Evolutionary conservation across 2,329 filamentous ascomycete species (phyloP), one percentile per base, ranked within the genome.

Genomic region (Cyanodermella asteris): DNA sequence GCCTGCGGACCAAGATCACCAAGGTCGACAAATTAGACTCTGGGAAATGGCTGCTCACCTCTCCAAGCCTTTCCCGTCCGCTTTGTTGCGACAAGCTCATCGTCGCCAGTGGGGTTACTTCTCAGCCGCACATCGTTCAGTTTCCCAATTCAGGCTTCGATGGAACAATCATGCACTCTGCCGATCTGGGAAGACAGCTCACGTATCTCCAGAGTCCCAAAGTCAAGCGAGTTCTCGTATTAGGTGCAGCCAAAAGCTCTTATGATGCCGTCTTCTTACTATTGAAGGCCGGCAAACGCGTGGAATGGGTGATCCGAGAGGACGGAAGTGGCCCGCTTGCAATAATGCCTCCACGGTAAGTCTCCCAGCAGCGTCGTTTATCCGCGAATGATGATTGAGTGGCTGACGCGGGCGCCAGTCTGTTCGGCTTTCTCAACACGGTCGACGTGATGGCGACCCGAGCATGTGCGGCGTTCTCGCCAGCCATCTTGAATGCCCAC

Each of bases 211-310:
- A 24, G 4, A 25, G 32, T 3, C 21, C 29, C 16, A 22, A 18
- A 11, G 18, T 22, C 10, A 24, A 34, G 10, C 27, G 34, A 3
- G 44, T 34, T 2, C 36, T 37, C 5, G 45, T 49, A 3, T 28
- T 46, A 3, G 45, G 45, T 5, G 42, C 34, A 1, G 37, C 45
- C 4, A 47, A 49, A 31, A 47, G 43, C 3, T 35, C 43, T 3
- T 48, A 40, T 28, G 46, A 49, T 25, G 32, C 41, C 3, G 44
- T 47, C 16, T 46, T 35, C 25, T 31, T 42, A 7, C 34, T 48
- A 2, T 31, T 46, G 3, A 37, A 33, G 7, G 19, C 28, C 3
- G 45, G 44, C 1, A 42, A 43, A 25, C 31, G 39, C 23, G 44
- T 49, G 5, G 23, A 35, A 12, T 49, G 44, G 45, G 27, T 48